These are phyloP conservation scores for Phytophthora uliginosa DNA, from an alignment of 352 stramenopile genomes.

Conservation along the genomic window DNA sequence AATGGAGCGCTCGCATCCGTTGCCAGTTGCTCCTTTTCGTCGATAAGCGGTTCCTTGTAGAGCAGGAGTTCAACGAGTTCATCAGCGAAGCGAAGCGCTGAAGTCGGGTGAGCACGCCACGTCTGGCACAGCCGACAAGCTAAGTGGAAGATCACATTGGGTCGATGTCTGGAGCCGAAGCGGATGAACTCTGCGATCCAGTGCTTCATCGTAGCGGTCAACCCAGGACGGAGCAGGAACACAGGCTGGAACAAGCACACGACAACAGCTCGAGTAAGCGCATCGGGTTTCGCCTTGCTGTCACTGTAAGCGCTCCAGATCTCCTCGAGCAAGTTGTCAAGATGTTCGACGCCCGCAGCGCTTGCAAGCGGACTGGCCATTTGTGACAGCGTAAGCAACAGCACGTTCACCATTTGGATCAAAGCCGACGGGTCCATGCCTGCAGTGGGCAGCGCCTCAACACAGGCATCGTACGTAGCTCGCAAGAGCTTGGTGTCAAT, in stretches of 20 bases:
- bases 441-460: slow-evolving; percentile 62
- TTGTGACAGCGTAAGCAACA: slow-evolving; percentile 61
- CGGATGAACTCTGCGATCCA: slow-evolving; percentile 65
- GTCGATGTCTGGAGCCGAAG: slow-evolving; percentile 69
- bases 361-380: slow-evolving; percentile 48
- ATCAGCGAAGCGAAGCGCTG: slow-evolving; percentile 63
- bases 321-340: slow-evolving; percentile 59
- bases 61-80: slow-evolving; percentile 79
- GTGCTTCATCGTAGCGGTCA: slow-evolving; percentile 55
- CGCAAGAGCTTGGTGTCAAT: slow-evolving; percentile 52
- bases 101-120: slow-evolving; percentile 62
- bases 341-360: slow-evolving; percentile 23
- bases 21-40: slow-evolving; percentile 65
- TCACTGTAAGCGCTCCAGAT: slow-evolving; percentile 81
- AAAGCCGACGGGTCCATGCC: slow-evolving; percentile 68
- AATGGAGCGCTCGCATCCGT: slow-evolving; percentile 22
- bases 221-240: slow-evolving; percentile 50
- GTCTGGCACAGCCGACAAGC: slow-evolving; percentile 70
- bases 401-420: slow-evolving; percentile 76
- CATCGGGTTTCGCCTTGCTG: slow-evolving; percentile 76
- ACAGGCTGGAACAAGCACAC: slow-evolving; percentile 78
- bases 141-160: slow-evolving; percentile 87
- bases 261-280: slow-evolving; percentile 71
- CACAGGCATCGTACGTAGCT: slow-evolving; percentile 47
- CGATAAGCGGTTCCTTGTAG: slow-evolving; percentile 84